Conservation (phyloP, 257 asterid species). For the Nicotiana paniculata region DNA sequence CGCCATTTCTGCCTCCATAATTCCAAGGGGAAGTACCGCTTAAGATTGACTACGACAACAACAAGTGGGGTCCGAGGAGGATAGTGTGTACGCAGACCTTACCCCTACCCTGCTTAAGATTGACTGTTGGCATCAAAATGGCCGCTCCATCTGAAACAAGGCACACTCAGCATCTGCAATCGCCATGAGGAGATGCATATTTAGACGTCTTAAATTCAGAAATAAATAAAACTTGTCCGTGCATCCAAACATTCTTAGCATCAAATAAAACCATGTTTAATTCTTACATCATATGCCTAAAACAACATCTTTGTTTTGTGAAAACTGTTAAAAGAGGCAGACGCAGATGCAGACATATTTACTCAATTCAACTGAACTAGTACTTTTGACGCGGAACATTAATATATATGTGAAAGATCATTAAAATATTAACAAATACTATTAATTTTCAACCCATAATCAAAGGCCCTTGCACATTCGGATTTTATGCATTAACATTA, state of each 20-base stretch:
- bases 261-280: not conserved
- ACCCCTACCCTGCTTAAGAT: no score
- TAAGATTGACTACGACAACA: not conserved
- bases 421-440: no score
- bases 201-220: not conserved
- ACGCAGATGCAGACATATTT: not conserved
- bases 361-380: no score
- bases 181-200: not conserved
- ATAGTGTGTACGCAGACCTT: no score
- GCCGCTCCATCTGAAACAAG: not conserved
- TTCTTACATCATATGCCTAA: not conserved
- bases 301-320: not conserved
- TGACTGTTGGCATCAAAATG: not conserved
- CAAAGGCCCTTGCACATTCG: not conserved
- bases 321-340: not conserved
- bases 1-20: conserved; percentile 14
- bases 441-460: not conserved
- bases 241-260: not conserved
- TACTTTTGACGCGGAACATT: no score
- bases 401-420: not conserved
- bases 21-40: not conserved
- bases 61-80: no score
- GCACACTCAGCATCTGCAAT: not conserved
- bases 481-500: not conserved
- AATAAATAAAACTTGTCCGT: not conserved